These are phyloP conservation scores for Nannochloris sp. DNA, from an alignment of 139 green algal genomes.

Conservation along the genomic window DNA sequence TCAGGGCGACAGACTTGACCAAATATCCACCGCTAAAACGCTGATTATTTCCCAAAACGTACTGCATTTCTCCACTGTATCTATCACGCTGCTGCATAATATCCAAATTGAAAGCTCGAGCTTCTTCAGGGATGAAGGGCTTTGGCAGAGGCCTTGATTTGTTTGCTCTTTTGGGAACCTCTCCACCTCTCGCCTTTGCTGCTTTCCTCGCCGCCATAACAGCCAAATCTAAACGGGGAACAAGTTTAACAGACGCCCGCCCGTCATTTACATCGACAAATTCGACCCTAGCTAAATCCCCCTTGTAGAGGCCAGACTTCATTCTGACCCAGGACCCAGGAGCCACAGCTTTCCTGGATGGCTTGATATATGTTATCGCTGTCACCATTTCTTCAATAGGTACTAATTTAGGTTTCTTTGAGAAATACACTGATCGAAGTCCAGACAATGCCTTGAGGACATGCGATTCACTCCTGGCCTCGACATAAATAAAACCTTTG, in stretches of 20 bases:
- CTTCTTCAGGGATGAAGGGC: conserved; percentile 59
- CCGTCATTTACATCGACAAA: conserved; percentile 66
- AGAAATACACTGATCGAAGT: conserved; percentile 65
- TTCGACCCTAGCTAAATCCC: conserved; percentile 79
- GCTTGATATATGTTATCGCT: conserved; percentile 58
- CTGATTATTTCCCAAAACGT: conserved; percentile 30
- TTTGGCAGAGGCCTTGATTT: conserved; percentile 46
- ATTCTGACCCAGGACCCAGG: conserved; percentile 74
- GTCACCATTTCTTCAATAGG: conserved; percentile 88
- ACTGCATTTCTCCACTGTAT: conserved; percentile 12
- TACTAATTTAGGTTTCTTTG: conserved; percentile 59
- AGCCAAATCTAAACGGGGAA: conserved; percentile 78
- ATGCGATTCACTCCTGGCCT: conserved; percentile 83
- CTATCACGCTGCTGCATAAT: conserved; percentile 6
- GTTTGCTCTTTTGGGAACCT: conserved; percentile 46
- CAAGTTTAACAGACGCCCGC: conserved; percentile 47
- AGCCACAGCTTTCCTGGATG: conserved; percentile 17
- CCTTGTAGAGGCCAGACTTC: conserved; percentile 76
- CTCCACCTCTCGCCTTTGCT: conserved; percentile 2
- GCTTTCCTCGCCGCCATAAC: conserved; percentile 24
- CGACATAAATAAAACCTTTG: conserved; percentile 92
- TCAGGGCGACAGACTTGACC: conserved; percentile 60
- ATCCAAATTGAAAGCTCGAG: conserved; percentile 14
- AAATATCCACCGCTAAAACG: conserved; percentile 80
- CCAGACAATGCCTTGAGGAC: conserved; percentile 78